Conservation (phyloP, 208 protist genomes). For the Blastocrithidia nonstop region DNA sequence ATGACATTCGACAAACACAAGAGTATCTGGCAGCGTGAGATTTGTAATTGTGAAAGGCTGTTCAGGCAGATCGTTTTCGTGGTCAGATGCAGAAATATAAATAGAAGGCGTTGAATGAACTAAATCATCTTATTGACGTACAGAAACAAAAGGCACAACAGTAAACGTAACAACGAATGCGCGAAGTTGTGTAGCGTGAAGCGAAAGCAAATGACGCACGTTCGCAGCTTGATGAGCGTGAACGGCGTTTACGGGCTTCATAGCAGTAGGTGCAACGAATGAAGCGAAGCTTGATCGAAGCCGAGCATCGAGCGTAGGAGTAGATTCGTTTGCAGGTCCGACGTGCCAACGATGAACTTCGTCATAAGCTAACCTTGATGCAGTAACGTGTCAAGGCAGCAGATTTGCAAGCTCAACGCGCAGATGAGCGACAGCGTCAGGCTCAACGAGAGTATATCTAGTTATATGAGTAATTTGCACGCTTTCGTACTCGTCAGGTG, state of each 20-base stretch:
- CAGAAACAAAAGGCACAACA: conserved; percentile 17
- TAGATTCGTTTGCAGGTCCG: conserved; percentile 53
- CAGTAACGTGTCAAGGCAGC: conserved; percentile 30
- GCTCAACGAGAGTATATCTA: conserved; percentile 46
- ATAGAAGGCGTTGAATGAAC: conserved; percentile 15
- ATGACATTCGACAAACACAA: conserved; percentile 41
- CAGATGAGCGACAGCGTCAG: conserved; percentile 52
- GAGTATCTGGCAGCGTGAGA: conserved; percentile 82
- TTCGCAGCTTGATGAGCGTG: conserved; percentile 13
- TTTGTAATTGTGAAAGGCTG: conserved; percentile 74
- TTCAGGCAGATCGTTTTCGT: conserved; percentile 54
- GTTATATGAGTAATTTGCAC: conserved; percentile 54
- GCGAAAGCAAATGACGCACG: conserved; percentile 14
- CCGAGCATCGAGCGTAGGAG: conserved; percentile 48
- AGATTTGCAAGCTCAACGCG: conserved; percentile 36
- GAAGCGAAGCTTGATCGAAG: conserved; percentile 47
- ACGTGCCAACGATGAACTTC: conserved; percentile 60
- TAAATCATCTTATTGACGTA: conserved; percentile 12
- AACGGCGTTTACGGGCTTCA: conserved; percentile 24
- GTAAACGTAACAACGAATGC: conserved; percentile 7
- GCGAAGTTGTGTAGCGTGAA: conserved; percentile 12
- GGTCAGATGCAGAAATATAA: conserved; percentile 34
- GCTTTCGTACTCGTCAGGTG: conserved; percentile 37
- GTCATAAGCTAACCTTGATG: conserved; percentile 21
- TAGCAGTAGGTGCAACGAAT: conserved; percentile 34